Percentiles rank a stretch among this genome's conserved stretches.
phyloP scores from a whole-genome alignment of 805 yeast genomes.

The Komagataella pastoris region DNA sequence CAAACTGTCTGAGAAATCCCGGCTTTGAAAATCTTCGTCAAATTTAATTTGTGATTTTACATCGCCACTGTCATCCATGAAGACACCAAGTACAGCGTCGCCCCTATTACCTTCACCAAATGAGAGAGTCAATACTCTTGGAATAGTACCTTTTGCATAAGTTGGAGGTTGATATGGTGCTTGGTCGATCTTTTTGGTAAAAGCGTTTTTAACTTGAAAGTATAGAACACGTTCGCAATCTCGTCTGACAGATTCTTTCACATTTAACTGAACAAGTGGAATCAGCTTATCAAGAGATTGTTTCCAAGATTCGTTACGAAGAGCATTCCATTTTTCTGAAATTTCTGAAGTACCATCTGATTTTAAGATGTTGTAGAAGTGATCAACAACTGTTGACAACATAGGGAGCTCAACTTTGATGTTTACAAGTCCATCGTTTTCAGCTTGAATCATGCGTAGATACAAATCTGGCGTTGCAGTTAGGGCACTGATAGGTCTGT shows the following conservation, averaged over 20 bases:
- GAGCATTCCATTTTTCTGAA: constrained; percentile 69
- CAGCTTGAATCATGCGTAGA: constrained; percentile 87
- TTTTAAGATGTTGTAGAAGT: constrained; percentile 39
- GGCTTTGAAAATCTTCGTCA: constrained; percentile 53
- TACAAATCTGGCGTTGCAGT: constrained; percentile 66
- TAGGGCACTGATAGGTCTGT: constrained; percentile 68
- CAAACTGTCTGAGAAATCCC: constrained; percentile 55
- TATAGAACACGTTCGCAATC: constrained; percentile 63
- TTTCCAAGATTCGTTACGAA: constrained; percentile 54
- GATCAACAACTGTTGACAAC: constrained; percentile 28
- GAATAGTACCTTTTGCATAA: constrained; percentile 67
- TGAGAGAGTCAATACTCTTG: constrained; percentile 71
- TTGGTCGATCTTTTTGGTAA: constrained; percentile 69
- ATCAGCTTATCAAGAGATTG: constrained; percentile 56
- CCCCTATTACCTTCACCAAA: constrained; percentile 78
- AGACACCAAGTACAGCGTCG: constrained; percentile 79
- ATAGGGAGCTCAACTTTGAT: constrained; percentile 44
- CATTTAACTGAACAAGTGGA: constrained; percentile 54
- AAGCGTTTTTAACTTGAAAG: constrained; percentile 53
- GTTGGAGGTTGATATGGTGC: constrained; percentile 85
- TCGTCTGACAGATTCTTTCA: constrained; percentile 71
- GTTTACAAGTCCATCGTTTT: constrained; percentile 56
- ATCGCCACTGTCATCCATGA: constrained; percentile 70
- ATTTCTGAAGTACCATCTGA: constrained; percentile 72
- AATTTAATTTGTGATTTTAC: constrained; percentile 68